A percentile compares a stretch with the other conserved stretches of the same genome.
Evolutionary conservation across 2,329 filamentous ascomycete species (phyloP).

Genomic region (Phyllosticta citribraziliensis): DNA sequence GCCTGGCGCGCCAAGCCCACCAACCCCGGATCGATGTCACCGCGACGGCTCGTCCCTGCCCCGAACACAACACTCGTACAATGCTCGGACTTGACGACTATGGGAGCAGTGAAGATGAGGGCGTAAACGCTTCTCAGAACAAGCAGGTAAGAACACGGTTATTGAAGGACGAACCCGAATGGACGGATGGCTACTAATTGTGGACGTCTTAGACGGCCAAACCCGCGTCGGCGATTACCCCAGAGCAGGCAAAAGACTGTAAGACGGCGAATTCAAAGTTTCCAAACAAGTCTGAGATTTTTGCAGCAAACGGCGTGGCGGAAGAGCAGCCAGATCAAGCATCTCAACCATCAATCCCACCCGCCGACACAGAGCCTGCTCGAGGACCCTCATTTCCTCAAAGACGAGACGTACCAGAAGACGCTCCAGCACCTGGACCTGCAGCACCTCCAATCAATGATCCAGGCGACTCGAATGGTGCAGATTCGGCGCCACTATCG

Average conservation of each 20-base stretch:
- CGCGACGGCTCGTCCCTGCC: neutral
- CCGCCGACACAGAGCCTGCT: neutral
- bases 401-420: neutral
- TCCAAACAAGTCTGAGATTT: neutral
- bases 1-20: constrained; percentile 11
- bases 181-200: constrained; percentile 40
- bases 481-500: constrained; percentile 35
- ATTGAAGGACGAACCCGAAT: constrained; percentile 9
- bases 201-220: constrained; percentile 12
- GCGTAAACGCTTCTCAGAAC: constrained; percentile 18
- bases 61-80: neutral
- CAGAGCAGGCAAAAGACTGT: constrained; percentile 12
- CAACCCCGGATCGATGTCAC: constrained; percentile 5
- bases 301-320: neutral
- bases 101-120: constrained; percentile 39
- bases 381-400: neutral
- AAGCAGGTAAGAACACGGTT: constrained; percentile 29
- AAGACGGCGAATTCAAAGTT: constrained; percentile 1
- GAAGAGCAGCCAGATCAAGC: neutral
- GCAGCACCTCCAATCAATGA: constrained; percentile 15
- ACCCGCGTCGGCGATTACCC: neutral
- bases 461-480: constrained; percentile 13
- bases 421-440: constrained; percentile 12
- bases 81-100: constrained; percentile 36
- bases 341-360: neutral